phyloP scores from a whole-genome alignment of 495 filamentous ascomycete species.

The Penicillium odoratum region DNA sequence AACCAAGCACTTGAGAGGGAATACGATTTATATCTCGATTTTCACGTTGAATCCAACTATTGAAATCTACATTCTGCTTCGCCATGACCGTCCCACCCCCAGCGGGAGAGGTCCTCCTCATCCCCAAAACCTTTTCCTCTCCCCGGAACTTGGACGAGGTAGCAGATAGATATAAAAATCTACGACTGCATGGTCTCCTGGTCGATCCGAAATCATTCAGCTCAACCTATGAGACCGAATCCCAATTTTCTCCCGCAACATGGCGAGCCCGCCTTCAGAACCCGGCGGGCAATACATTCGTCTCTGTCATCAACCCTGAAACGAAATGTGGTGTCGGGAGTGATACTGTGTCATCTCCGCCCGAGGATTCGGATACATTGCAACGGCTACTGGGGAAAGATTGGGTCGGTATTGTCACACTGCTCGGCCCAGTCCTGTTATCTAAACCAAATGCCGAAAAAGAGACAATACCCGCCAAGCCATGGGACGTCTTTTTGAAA shows the following conservation, averaged over 20 bases:
- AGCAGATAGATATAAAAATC: slow-evolving; percentile 21
- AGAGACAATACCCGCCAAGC: slow-evolving; percentile 8
- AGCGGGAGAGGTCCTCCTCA: slow-evolving; percentile 10
- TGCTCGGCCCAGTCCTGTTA: slow-evolving; percentile 29
- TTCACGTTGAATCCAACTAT: background rate
- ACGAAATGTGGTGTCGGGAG: background rate
- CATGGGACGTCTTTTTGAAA: slow-evolving; percentile 15
- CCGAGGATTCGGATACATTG: background rate
- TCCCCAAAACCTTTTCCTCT: slow-evolving; percentile 18
- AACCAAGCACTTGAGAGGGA: too few relatives aligned
- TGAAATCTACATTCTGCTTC: background rate
- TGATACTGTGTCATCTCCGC: background rate
- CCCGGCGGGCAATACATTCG: slow-evolving; percentile 42
- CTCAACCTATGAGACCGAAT: slow-evolving; percentile 48
- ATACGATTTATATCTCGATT: background rate
- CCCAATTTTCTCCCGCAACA: slow-evolving; percentile 36
- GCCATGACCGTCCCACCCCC: slow-evolving; percentile 11
- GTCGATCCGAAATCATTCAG: slow-evolving; percentile 43
- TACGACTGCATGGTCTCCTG: slow-evolving; percentile 32
- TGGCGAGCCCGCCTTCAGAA: slow-evolving; percentile 48
- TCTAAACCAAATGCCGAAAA: slow-evolving; percentile 19
- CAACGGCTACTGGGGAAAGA: slow-evolving; percentile 15
- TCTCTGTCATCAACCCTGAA: slow-evolving; percentile 28
- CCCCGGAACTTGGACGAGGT: slow-evolving; percentile 11
- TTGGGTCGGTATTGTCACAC: slow-evolving; percentile 29